A percentile compares a stretch with the other conserved stretches of the same genome.
Evolutionary conservation across 331 rosid genomes (phyloP).

Genomic region (Telfairia occidentalis): DNA sequence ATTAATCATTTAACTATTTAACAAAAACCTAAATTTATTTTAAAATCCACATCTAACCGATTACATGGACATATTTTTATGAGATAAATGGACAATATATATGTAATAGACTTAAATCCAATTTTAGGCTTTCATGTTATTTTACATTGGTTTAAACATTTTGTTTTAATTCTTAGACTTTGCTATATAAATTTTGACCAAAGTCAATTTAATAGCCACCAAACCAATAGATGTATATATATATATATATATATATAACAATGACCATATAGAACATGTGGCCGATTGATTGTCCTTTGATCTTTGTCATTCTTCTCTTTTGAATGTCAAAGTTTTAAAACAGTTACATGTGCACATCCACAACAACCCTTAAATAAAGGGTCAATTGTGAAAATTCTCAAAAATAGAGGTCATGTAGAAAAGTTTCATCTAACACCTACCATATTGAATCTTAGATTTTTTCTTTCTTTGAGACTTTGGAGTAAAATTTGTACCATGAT

Average conservation of each 20-base stretch:
- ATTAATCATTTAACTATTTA: neutral
- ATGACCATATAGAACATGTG: neutral
- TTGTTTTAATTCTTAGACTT: no score
- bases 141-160: no score
- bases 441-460: neutral
- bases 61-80: no score
- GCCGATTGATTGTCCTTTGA: neutral
- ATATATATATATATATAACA: neutral
- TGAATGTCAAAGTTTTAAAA: neutral
- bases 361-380: neutral
- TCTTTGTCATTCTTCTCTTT: neutral
- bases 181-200: no score
- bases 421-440: neutral
- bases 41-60: neutral
- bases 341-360: conserved; percentile 5
- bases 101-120: no score
- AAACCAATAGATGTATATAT: neutral
- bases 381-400: neutral
- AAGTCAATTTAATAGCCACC: neutral
- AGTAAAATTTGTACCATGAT: neutral
- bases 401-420: neutral
- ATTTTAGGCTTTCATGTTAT: no score
- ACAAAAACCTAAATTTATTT: neutral
- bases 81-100: no score
- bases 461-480: neutral